These are phyloP conservation scores for Metschnikowia vanudenii DNA, from an alignment of 805 yeast genomes.

Conservation along the genomic window DNA sequence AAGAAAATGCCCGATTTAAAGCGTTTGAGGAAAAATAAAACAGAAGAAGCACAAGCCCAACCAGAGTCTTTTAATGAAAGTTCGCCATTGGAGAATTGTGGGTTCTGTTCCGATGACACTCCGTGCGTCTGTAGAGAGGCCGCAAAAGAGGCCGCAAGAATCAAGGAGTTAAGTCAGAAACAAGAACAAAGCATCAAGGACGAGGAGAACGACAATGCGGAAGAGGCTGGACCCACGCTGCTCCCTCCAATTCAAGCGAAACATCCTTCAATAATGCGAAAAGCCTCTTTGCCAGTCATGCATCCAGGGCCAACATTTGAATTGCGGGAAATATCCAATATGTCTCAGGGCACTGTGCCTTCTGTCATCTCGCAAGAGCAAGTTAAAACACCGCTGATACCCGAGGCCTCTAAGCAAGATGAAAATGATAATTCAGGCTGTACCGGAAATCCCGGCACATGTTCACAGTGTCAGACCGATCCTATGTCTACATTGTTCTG, in stretches of 20 bases:
- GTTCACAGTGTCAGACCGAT: slow-evolving; percentile 77
- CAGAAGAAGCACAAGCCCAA: slow-evolving; percentile 4
- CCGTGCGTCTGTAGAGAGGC: slow-evolving; percentile 91
- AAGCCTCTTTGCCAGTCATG: slow-evolving; percentile 49
- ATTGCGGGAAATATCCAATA: slow-evolving; percentile 43
- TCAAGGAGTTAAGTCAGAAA: slow-evolving; percentile 28
- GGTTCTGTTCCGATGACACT: slow-evolving; percentile 88
- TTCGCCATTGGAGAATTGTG: slow-evolving; percentile 73
- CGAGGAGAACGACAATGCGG: slow-evolving; percentile 28
- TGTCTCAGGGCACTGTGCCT: slow-evolving; percentile 40
- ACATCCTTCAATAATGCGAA: slow-evolving; percentile 26
- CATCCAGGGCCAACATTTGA: slow-evolving; percentile 66
- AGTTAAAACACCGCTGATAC: neutral
- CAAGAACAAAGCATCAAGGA: slow-evolving; percentile 11
- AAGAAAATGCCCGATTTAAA: slow-evolving; percentile 38
- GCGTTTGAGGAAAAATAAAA: slow-evolving; percentile 23
- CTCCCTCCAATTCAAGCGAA: slow-evolving; percentile 43
- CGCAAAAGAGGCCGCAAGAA: slow-evolving; percentile 49
- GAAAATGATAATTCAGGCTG: slow-evolving; percentile 46
- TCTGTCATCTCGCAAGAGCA: slow-evolving; percentile 22
- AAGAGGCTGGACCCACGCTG: slow-evolving; percentile 28
- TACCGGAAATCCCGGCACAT: slow-evolving; percentile 87
- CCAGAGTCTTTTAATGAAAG: slow-evolving; percentile 36
- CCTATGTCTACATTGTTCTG: slow-evolving; percentile 89
- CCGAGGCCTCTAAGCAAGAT: slow-evolving; percentile 2